Base-by-base conservation (phyloP, 805 yeast genomes). In the Metschnikowia arizonensis region DNA sequence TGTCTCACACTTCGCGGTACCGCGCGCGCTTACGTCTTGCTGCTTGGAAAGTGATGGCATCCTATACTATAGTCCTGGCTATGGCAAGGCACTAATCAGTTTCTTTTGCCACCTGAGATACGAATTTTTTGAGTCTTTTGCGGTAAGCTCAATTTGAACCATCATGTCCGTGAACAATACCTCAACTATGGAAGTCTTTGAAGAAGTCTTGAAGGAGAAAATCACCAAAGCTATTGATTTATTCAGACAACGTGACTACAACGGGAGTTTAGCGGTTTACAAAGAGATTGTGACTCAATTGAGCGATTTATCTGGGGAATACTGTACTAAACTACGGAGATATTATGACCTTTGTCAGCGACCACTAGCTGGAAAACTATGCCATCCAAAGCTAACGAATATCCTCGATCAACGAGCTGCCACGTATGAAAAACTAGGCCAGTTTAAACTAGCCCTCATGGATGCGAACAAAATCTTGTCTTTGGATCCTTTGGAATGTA, bases 331-430 rank as follows among this genome's bases (percentile, higher is more conserved):
- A 21, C 48, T 62, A 8, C 49, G 71, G 34, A 39, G 38, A 4
- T 46, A 44, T 30, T 61, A 63, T 42, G 47, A 48, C 3, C 52
- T 68, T 5, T 43, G 50, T 8, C 58, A 49, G 23, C 41, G 31
- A 7, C 74, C 74, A 3, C 34, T 62, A 2, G 44, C 59, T 12
- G 70, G 72, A 7, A 56, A 60, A 5, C 29, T 53, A 5, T 54
- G 60, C 7, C 76, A 71, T 47, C 76, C 76, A 1, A 62, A 63
- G 49, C 45, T 71, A 5, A 58, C 65, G 1, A 53, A 64, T 1
- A 46, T 68, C 5, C 53, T 69, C 9, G 82, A 78, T 49, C 73
- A 69, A 45, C 54, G 80, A 15, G 77, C 81, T 1, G 82, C 82
- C 2, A 67, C 78, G 1, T 66, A 58, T 54, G 76, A 74, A 47